A percentile compares a stretch with the other conserved stretches of the same genome.
Conservation (phyloP, 352 stramenopile genomes). For the Aphanomyces astaci region DNA sequence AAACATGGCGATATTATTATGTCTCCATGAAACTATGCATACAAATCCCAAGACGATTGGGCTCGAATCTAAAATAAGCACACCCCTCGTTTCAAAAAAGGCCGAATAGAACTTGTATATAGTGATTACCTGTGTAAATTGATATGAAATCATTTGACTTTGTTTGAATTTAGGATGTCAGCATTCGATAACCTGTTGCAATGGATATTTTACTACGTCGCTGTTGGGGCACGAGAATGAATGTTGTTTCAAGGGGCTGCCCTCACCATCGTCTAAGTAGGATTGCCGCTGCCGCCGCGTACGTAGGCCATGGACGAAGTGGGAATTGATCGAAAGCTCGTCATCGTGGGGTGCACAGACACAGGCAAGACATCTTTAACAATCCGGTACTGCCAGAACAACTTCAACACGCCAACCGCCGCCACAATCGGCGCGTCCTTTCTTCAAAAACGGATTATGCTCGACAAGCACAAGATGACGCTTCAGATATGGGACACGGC, state of each 20-base stretch:
- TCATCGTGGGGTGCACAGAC: constrained; percentile 84
- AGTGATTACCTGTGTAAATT: not conserved
- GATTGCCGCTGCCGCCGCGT: not conserved
- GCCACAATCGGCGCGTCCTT: constrained; percentile 82
- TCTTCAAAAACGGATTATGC: constrained; percentile 75
- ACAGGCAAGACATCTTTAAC: constrained; percentile 86
- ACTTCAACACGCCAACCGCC: constrained; percentile 75
- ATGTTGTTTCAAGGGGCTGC: not conserved
- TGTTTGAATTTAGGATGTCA: not conserved
- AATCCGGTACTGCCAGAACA: constrained; percentile 82
- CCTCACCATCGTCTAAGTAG: not conserved
- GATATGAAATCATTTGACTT: not conserved
- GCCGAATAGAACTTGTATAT: not conserved
- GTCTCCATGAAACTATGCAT: no score
- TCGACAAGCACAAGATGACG: constrained; percentile 73
- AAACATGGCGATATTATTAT: no score
- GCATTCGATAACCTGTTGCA: not conserved
- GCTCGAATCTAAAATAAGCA: not conserved
- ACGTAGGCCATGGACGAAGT: constrained; percentile 64
- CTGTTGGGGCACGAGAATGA: not conserved
- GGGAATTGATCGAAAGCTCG: constrained; percentile 79
- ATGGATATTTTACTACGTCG: not conserved
- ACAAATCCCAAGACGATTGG: not conserved
- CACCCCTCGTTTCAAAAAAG: not conserved
- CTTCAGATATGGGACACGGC: constrained; percentile 85